Percentiles rank a stretch among this genome's conserved stretches.
Evolutionary conservation across 495 filamentous ascomycete genomes (phyloP).

Genomic region (Xylaria longipes): DNA sequence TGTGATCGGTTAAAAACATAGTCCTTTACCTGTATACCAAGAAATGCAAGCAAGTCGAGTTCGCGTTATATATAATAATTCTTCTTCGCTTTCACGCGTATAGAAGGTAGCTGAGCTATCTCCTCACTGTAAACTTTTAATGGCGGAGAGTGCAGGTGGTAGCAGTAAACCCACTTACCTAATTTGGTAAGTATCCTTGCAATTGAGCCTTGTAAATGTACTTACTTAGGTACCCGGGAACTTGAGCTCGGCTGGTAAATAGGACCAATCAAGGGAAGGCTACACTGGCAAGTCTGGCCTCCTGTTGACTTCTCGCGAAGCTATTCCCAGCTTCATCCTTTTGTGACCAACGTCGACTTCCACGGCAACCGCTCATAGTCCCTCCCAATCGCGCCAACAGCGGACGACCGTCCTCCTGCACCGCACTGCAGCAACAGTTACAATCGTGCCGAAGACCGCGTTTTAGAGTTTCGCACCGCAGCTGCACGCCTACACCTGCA

Average conservation of each 20-base stretch:
- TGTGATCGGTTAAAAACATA: not conserved
- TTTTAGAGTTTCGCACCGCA: not conserved
- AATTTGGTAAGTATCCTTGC: not conserved
- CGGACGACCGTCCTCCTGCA: not conserved
- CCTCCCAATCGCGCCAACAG: not conserved
- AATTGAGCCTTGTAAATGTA: not conserved
- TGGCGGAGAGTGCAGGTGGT: not conserved
- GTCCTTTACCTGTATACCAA: not conserved
- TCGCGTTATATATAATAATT: not conserved
- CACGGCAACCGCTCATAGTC: not conserved
- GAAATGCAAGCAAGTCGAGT: not conserved
- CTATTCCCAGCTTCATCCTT: constrained; percentile 16
- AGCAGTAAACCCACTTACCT: constrained; percentile 4
- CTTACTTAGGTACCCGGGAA: not conserved
- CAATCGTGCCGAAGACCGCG: not conserved
- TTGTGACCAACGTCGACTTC: not conserved
- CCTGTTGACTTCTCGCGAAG: not conserved
- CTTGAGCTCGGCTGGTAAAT: not conserved
- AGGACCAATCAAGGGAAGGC: not conserved
- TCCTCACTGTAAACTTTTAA: not conserved
- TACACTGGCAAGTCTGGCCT: not conserved
- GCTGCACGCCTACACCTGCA: not conserved
- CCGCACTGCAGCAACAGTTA: not conserved
- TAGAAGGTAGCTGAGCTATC: not conserved
- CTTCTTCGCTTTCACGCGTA: not conserved